phyloP scores from a whole-genome alignment of 1,139 yeast species.

The Blastobotrys capitulatus region DNA sequence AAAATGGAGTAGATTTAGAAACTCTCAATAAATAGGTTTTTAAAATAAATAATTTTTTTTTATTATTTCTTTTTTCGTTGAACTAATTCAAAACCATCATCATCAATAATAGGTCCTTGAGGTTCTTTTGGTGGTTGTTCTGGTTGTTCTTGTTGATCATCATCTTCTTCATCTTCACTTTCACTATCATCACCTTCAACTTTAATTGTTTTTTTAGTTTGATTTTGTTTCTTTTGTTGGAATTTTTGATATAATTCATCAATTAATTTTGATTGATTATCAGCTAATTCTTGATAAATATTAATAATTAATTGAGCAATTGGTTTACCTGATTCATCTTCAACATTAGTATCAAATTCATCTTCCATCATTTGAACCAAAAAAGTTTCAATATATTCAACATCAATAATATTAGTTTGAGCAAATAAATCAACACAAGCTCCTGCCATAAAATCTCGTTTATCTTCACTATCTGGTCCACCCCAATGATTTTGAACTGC shows the following conservation, averaged over 20 bases:
- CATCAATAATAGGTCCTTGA: constrained; percentile 70
- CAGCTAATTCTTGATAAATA: constrained; percentile 58
- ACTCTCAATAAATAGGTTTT: constrained; percentile 1
- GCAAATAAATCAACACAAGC: constrained; percentile 74
- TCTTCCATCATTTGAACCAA: constrained; percentile 86
- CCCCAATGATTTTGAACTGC: constrained; percentile 99
- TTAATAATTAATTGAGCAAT: constrained; percentile 64
- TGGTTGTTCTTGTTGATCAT: constrained; percentile 37
- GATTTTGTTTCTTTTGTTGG: constrained; percentile 44
- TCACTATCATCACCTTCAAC: constrained; percentile 44
- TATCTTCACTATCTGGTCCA: constrained; percentile 83
- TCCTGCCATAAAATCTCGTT: constrained; percentile 93
- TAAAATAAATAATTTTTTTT: constrained; percentile 25
- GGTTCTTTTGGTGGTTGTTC: constrained; percentile 29
- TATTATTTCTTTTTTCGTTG: constrained; percentile 32
- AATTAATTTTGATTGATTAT: constrained; percentile 47
- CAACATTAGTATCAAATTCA: constrained; percentile 84
- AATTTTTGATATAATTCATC: constrained; percentile 58
- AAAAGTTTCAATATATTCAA: constrained; percentile 77
- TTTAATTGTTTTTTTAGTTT: constrained; percentile 30
- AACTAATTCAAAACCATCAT: constrained; percentile 89
- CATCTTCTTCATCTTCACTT: constrained; percentile 44
- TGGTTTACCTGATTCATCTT: constrained; percentile 79
- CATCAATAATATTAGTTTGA: constrained; percentile 47
- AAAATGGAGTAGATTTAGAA: constrained; percentile 23